Base-by-base conservation (phyloP, 2,329 filamentous ascomycete genomes). In the Alternaria conjuncta region DNA sequence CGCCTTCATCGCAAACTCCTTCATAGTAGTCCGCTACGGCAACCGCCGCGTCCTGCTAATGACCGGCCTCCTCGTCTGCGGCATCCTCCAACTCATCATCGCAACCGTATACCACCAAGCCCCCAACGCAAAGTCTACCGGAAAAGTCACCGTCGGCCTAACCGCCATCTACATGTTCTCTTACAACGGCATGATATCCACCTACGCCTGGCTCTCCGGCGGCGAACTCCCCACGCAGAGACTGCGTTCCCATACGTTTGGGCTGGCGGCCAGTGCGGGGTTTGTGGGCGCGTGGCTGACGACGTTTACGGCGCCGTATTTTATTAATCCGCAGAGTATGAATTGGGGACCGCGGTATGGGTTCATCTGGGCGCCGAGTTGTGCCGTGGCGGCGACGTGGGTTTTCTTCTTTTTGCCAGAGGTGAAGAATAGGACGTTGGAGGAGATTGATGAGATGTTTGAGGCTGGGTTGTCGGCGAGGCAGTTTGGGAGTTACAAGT, bases 251-350 rank as follows among this genome's bases (percentile, higher is more conserved):
- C 85, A 88, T 66, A 88, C 86, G 0, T 88, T 88, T 59, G 86
- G 86, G 43, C 71, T 80, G 2, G 86, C 86, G 0, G 84, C 86
- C 0, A 84, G 85, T 5, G 76, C 86, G 21, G 85, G 84, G 0
- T 88, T 86, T 0, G 83, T 84, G 4, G 75, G 86, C 32, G 85
- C 84, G 0, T 88, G 86, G 86, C 79, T 86, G 7, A 85, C 85
- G 0, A 87, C 85, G 0, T 88, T 88, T 67, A 88, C 86, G 0
- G 85, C 86, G 3, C 86, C 86, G 0, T 88, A 88, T 69, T 88
- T 88, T 68, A 88, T 89, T 75, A 88, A 88, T 65, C 84, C 85
- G 0, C 73, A 78, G 13, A 75, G 83, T 1, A 74, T 89, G 43
- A 84, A 85, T 67, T 89, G 86, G 86, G 86, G 86, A 0, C 86